Base-by-base conservation (phyloP, 2,329 filamentous ascomycete genomes). In the Aureobasidium sp. region DNA sequence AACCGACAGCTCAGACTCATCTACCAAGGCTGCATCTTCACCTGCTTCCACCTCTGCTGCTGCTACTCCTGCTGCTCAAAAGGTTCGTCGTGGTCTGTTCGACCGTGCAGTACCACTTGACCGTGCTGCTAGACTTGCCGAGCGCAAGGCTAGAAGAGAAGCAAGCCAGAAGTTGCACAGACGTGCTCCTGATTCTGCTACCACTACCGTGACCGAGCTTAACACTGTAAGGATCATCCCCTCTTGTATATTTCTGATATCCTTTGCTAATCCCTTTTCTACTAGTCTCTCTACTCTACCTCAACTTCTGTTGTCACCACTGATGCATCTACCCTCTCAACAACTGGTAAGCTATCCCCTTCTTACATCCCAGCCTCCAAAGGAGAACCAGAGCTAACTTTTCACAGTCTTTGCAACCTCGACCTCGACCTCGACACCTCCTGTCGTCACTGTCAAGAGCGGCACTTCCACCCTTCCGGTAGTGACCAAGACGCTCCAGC, bases 181-280 rank as follows among this genome's bases (percentile, higher is more conserved):
- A 52, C 71, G 74, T 48, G 71, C 69, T 61, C 68, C 70, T 17
- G 73, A 75, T 51, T 64, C 66, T 36, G 68, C 70, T 46, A 70
- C 70, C 10, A 66, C 72, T 15, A 69, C 70, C 7, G 62, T 74
- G 42, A 75, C 72, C 1, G 39, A 67, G 13, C 67, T 68, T 13
- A 66, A 73, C 55, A 72, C 72, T 5, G 56, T 53, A 41, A 3
- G 50, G 8, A 5, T 32, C 5, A 46, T 12, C 23, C 42, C 13
- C 12, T 46, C 13, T 1, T 3, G 3, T 5, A 13, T 27, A n/a
- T 26, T 17, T 36, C 20, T 36, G 5, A 23, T 26, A 26, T 23
- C 8, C 8, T 17, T 37, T 36, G n/a, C 48, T 52, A 9, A 52
- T 8, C 13, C 37, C 23, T 27, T 5, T 12, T 26, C 10, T 23